These are phyloP conservation scores for Viola pubescens DNA, from an alignment of 441 rosid genomes.

Conservation along the genomic window DNA sequence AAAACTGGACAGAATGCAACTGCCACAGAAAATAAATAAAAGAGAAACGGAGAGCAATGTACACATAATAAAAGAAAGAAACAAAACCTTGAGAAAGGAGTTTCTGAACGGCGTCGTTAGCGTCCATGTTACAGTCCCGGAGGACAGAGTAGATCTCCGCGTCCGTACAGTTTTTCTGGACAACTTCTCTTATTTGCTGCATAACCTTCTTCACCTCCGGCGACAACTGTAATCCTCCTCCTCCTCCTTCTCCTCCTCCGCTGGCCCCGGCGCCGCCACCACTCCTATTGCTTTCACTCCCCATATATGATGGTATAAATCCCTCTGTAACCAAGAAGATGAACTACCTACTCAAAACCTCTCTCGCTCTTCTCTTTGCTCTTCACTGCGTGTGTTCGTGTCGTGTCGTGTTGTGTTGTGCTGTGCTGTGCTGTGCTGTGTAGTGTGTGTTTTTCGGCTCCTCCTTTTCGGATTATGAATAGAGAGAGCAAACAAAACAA, in stretches of 20 bases:
- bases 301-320: slow-evolving; percentile 15
- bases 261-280: slow-evolving; percentile 6
- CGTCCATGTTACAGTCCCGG: slow-evolving; percentile 51
- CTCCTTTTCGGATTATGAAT: slow-evolving; percentile 1
- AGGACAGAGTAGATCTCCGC: slow-evolving; percentile 47
- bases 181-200: slow-evolving; percentile 36
- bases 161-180: slow-evolving; percentile 33
- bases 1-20: background rate
- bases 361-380: background rate
- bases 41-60: background rate
- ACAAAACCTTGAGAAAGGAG: slow-evolving; percentile 53
- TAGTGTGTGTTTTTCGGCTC: background rate
- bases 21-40: background rate
- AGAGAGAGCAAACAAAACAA: background rate
- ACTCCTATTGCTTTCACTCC: slow-evolving; percentile 21
- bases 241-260: background rate
- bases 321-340: background rate
- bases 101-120: slow-evolving; percentile 46
- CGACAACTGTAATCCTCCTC: slow-evolving; percentile 19
- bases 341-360: background rate
- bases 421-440: background rate
- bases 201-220: slow-evolving; percentile 25
- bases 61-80: background rate
- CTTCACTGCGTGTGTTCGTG: background rate
- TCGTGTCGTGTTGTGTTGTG: too few relatives aligned